Conservation (phyloP, 2,329 filamentous ascomycete species). For the Venturia carpophila region DNA sequence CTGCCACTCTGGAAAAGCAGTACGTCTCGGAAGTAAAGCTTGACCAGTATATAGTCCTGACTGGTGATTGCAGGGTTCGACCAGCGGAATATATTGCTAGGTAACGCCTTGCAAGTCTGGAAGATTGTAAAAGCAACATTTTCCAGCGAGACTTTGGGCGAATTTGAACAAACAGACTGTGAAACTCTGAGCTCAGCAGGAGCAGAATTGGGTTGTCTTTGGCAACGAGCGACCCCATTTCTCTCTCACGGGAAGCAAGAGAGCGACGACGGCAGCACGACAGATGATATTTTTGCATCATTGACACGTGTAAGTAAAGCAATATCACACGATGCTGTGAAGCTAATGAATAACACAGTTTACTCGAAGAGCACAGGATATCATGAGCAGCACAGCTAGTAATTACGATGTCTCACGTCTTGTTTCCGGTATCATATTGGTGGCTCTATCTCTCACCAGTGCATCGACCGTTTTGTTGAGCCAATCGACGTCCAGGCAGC, state of each 20-base stretch:
- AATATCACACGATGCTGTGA: background rate
- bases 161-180: conserved; percentile 22
- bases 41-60: background rate
- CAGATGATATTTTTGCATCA: background rate
- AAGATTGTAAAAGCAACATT: conserved; percentile 70
- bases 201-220: conserved; percentile 56
- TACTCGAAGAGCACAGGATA: conserved; percentile 61
- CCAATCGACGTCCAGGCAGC: conserved; percentile 38
- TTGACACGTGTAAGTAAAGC: background rate
- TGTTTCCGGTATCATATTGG: conserved; percentile 37
- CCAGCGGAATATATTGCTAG: conserved; percentile 59
- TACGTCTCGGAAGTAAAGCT: conserved; percentile 30
- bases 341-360: conserved; percentile 39
- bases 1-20: conserved; percentile 65
- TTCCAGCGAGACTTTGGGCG: conserved; percentile 44
- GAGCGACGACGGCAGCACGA: conserved; percentile 19
- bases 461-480: conserved; percentile 28
- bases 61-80: conserved; percentile 36
- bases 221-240: conserved; percentile 39
- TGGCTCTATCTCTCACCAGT: conserved; percentile 36
- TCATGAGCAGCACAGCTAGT: conserved; percentile 84
- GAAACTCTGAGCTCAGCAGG: conserved; percentile 23
- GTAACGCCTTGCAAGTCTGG: conserved; percentile 75
- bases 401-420: conserved; percentile 74
- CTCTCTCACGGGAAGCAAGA: conserved; percentile 26